These are phyloP conservation scores for Gastrodia elata DNA, from an alignment of 106 monocot species.

Conservation along the genomic window DNA sequence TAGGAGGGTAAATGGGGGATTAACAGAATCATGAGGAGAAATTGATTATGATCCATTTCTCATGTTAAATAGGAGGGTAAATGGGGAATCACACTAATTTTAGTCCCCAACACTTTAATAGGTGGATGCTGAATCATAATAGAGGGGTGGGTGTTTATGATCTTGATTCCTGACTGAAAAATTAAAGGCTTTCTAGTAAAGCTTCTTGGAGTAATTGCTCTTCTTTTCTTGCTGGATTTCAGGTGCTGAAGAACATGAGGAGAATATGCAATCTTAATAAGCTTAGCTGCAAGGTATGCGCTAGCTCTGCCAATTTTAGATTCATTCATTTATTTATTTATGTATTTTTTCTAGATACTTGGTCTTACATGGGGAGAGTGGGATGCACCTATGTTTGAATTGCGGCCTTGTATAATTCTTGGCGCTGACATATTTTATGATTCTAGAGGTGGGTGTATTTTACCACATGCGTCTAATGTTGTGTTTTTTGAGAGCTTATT, in stretches of 20 bases:
- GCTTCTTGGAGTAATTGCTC: neutral
- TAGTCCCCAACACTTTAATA: no score
- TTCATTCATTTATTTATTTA: neutral
- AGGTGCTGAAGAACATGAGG: conserved; percentile 87
- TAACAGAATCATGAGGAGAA: no score
- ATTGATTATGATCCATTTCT: no score
- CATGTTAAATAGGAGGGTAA: no score
- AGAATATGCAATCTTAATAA: conserved; percentile 64
- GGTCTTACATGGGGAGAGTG: conserved; percentile 93
- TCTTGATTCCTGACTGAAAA: neutral
- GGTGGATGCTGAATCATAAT: neutral
- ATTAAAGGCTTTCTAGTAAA: neutral
- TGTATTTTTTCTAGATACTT: conserved; percentile 37
- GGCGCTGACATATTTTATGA: conserved; percentile 95
- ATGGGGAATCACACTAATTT: no score
- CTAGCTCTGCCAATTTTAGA: neutral
- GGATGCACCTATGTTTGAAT: conserved; percentile 59
- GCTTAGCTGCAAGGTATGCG: conserved; percentile 49
- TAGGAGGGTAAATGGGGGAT: no score
- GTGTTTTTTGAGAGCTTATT: neutral
- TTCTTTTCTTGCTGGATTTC: conserved; percentile 10
- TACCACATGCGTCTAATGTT: neutral
- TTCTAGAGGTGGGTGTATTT: conserved; percentile 35
- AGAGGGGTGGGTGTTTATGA: neutral
- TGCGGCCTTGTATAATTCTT: conserved; percentile 72